Evolutionary conservation across 2,329 filamentous ascomycete species (phyloP), one percentile per base, ranked within the genome.

Genomic region (Paraphaeosphaeria minitans): DNA sequence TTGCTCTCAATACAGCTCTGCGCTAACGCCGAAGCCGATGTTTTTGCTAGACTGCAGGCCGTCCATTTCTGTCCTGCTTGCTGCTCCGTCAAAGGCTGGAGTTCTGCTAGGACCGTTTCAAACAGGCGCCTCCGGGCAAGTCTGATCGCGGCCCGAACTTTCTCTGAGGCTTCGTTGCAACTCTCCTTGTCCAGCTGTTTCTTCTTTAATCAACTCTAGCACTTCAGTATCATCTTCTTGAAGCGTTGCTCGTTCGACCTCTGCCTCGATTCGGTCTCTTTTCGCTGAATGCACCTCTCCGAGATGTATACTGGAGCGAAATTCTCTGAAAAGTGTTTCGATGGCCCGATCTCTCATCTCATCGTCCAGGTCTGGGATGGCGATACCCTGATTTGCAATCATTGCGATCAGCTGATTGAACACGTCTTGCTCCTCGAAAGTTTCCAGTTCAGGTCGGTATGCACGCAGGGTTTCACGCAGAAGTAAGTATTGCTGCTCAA

Each of bases 381-480:
- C 56, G 42, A 65, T 52, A 12, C 62, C 48, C n/a, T 62, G 46
- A 27, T 67, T 65, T 1, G 66, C 68, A 42, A 66, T 58, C 33
- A 71, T 58, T 1, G 65, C 56, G 4, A 63, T 29, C 4, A 71
- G 33, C 24, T 68, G 56, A 19, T 64, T 41, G 27, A 59, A 59
- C 1, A 61, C 47, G 8, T 63, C 51, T 42, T 66, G 60, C 9
- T 50, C 56, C 24, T 47, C 33, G 39, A 71, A 72, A 2, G 8
- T 1, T 35, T 47, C 53, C 27, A 61, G 64, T 41, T 70, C 69
- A 8, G 68, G 65, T 8, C 65, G 61, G 27, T 65, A 66, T 31
- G 52, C 60, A 31, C 61, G 62, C 2, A 72, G 42, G 7, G 65
- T 62, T 24, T 57, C 51, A 4, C 60, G 53, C 5, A 72, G 35